These are phyloP conservation scores for Stephanodiscus triporus DNA, from an alignment of 108 stramenopile species.

Conservation along the genomic window DNA sequence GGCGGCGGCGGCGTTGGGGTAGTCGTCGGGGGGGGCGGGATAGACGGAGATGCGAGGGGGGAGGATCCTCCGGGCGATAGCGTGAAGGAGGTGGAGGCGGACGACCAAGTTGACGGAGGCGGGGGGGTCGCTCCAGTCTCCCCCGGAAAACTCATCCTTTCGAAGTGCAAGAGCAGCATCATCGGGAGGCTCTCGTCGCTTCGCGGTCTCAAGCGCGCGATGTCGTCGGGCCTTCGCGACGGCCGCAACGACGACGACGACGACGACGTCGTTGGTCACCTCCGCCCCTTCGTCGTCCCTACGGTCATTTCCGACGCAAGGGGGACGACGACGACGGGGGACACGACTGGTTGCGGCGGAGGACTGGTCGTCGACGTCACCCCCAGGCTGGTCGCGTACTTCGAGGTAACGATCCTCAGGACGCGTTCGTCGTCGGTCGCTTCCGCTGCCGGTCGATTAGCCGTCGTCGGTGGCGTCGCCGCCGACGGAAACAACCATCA, in stretches of 20 bases:
- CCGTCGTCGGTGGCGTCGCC: too few relatives aligned
- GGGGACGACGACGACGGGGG: not conserved
- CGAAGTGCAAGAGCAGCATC: conserved; percentile 11
- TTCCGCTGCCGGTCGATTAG: not conserved
- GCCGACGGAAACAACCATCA: too few relatives aligned
- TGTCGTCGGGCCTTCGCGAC: not conserved
- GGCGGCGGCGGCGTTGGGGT: too few relatives aligned
- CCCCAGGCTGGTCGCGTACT: conserved; percentile 74
- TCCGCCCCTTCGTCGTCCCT: conserved; percentile 21
- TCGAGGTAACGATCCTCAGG: conserved; percentile 67
- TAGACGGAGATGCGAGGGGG: not conserved
- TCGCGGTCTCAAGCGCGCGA: too few relatives aligned
- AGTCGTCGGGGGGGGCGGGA: too few relatives aligned
- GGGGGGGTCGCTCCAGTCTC: not conserved
- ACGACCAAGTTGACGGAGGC: not conserved
- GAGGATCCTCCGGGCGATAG: not conserved
- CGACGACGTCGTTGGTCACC: not conserved
- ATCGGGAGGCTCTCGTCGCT: too few relatives aligned
- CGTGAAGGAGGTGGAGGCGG: not conserved
- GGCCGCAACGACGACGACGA: not conserved
- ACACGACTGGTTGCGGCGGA: not conserved
- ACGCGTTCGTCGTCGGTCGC: not conserved
- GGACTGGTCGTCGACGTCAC: conserved; percentile 54
- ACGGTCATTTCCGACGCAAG: conserved; percentile 9
- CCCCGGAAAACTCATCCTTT: not conserved